A percentile compares a stretch with the other conserved stretches of the same genome.
phyloP scores from a whole-genome alignment of 805 yeast species.

The Kuraishia ogatae region DNA sequence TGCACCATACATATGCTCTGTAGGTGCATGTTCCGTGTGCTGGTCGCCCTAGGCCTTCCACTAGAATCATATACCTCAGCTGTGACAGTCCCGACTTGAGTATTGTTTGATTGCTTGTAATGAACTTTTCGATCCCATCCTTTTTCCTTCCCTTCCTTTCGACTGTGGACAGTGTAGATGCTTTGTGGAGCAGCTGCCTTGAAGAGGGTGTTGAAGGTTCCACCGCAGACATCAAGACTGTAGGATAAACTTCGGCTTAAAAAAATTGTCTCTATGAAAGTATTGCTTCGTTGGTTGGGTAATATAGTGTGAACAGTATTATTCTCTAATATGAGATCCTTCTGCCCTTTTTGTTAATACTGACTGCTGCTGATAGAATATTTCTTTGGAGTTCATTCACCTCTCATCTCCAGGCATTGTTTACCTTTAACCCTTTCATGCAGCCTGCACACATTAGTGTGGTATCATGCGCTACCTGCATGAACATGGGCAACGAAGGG shows the following conservation, averaged over 20 bases:
- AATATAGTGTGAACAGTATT: too few relatives aligned
- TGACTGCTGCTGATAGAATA: too few relatives aligned
- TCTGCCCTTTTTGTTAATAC: too few relatives aligned
- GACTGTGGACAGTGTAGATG: background rate
- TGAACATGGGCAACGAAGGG: background rate
- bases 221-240: background rate
- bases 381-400: background rate
- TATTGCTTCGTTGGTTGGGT: too few relatives aligned
- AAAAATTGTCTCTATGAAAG: too few relatives aligned
- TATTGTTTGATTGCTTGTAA: conserved; percentile 34
- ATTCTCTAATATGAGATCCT: too few relatives aligned
- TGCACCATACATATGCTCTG: conserved; percentile 74
- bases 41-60: conserved; percentile 30
- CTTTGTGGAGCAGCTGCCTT: background rate
- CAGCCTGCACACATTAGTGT: background rate
- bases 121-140: conserved; percentile 45
- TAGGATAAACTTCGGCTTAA: too few relatives aligned
- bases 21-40: conserved; percentile 48
- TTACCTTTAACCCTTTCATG: background rate
- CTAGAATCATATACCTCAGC: conserved; percentile 39
- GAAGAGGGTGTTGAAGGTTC: background rate
- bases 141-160: conserved; percentile 30
- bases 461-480: background rate
- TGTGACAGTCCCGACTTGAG: conserved; percentile 43
- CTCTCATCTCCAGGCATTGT: background rate